Conservation (phyloP, 257 asterid species). For the Petrea volubilis region DNA sequence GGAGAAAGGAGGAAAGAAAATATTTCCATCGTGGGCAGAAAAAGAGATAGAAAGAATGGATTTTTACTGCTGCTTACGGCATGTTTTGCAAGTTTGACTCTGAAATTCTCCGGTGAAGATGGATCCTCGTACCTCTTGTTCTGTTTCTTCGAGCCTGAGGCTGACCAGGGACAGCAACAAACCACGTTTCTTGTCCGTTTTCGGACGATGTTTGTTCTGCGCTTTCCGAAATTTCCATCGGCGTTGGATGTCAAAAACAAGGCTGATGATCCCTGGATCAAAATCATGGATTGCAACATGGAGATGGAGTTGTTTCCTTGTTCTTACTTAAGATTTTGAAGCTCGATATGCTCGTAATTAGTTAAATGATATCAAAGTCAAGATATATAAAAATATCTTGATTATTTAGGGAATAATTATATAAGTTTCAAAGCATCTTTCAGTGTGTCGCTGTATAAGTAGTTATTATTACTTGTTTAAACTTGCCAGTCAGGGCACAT, state of each 20-base stretch:
- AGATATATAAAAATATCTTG: too few species aligned
- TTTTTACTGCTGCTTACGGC: neutral
- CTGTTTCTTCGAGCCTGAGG: conserved; percentile 7
- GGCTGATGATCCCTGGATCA: conserved; percentile 23
- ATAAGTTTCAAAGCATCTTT: too few species aligned
- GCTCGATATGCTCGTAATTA: too few species aligned
- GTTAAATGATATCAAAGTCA: too few species aligned
- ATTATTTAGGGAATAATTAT: too few species aligned
- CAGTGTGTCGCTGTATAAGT: too few species aligned
- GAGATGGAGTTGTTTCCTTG: neutral
- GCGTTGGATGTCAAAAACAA: neutral
- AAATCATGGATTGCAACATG: conserved; percentile 12
- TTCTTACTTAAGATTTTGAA: too few species aligned
- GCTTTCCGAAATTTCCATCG: neutral
- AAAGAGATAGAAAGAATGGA: conserved; percentile 9
- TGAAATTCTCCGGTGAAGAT: neutral
- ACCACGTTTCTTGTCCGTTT: conserved; percentile 1
- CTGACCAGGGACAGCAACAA: conserved; percentile 23
- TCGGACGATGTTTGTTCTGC: too few species aligned
- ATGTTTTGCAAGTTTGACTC: neutral
- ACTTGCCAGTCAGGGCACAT: too few species aligned
- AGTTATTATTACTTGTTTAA: too few species aligned
- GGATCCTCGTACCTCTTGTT: neutral
- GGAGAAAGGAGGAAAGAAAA: conserved; percentile 18
- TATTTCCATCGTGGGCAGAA: conserved; percentile 18